Conservation (phyloP, 768 basidiomycete genomes). For the Candolleomyces aberdarensis region DNA sequence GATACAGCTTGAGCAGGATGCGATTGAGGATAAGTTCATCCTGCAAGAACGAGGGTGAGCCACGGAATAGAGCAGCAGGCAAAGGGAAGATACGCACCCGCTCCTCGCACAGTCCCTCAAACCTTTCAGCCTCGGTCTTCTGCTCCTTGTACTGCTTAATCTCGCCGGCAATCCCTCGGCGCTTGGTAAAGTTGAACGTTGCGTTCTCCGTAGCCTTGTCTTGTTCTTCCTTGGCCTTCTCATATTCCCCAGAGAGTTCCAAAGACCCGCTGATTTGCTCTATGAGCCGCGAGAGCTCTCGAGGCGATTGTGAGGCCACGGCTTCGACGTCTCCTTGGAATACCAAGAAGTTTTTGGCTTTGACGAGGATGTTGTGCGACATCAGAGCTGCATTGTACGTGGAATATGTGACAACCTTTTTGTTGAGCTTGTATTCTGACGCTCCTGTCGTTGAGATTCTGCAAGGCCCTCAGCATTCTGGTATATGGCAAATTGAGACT, state of each 20-base stretch:
- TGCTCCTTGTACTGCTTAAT: slow-evolving; percentile 98
- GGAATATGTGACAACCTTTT: slow-evolving; percentile 76
- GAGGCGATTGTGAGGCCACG: slow-evolving; percentile 91
- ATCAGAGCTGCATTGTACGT: slow-evolving; percentile 87
- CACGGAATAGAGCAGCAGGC: no score
- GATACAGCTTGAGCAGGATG: slow-evolving; percentile 83
- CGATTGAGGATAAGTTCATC: slow-evolving; percentile 81
- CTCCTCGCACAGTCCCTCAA: slow-evolving; percentile 73
- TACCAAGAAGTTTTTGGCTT: slow-evolving; percentile 98
- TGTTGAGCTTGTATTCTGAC: slow-evolving; percentile 90
- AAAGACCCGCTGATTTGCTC: slow-evolving; percentile 96
- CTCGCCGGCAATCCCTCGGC: slow-evolving; percentile 90
- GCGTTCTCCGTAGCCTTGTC: slow-evolving; percentile 92
- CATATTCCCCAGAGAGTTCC: slow-evolving; percentile 86
- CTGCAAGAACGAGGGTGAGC: slow-evolving; percentile 30
- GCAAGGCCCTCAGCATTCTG: slow-evolving; percentile 6
- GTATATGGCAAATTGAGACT: background rate
- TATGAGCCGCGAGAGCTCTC: slow-evolving; percentile 84
- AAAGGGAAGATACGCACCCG: slow-evolving; percentile 43
- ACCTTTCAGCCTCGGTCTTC: slow-evolving; percentile 87
- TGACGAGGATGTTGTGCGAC: slow-evolving; percentile 92
- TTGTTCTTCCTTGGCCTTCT: slow-evolving; percentile 81
- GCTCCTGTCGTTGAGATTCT: slow-evolving; percentile 87
- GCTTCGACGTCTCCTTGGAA: slow-evolving; percentile 99
- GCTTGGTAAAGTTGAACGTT: slow-evolving; percentile 91